phyloP scores from a whole-genome alignment of 2,329 filamentous ascomycete genomes.

The Talaromyces amestolkiae region DNA sequence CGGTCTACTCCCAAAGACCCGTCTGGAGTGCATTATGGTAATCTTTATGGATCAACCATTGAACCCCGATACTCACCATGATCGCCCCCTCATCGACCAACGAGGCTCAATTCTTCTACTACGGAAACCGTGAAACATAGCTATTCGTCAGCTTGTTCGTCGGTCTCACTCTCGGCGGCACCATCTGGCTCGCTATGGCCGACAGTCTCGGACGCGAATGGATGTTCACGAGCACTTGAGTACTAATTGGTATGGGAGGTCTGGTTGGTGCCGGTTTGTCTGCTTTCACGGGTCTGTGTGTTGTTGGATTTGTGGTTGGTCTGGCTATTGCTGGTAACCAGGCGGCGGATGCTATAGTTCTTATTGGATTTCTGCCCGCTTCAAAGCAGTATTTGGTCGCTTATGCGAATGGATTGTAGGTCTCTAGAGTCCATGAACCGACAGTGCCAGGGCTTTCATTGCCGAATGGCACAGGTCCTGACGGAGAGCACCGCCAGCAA shows the following conservation, averaged over 20 bases:
- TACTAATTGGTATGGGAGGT: background rate
- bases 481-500: conserved; percentile 21
- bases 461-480: conserved; percentile 25
- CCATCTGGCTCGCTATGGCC: background rate
- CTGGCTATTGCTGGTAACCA: no score
- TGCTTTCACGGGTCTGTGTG: no score
- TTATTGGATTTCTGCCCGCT: no score
- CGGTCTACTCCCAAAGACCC: background rate
- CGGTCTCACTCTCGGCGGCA: background rate
- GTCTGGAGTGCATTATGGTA: background rate
- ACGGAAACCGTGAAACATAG: background rate
- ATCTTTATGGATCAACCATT: background rate
- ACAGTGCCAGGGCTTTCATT: conserved; percentile 23
- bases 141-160: background rate
- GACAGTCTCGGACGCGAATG: background rate
- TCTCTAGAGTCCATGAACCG: background rate
- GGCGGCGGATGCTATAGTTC: no score
- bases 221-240: background rate
- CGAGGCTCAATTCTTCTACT: background rate
- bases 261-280: no score
- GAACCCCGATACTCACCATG: background rate
- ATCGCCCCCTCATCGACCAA: background rate
- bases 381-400: no score
- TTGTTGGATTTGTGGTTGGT: no score
- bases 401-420: no score